These are phyloP conservation scores for Phialocephala sp. DNA, from an alignment of 2,329 filamentous ascomycete species.

Conservation along the genomic window DNA sequence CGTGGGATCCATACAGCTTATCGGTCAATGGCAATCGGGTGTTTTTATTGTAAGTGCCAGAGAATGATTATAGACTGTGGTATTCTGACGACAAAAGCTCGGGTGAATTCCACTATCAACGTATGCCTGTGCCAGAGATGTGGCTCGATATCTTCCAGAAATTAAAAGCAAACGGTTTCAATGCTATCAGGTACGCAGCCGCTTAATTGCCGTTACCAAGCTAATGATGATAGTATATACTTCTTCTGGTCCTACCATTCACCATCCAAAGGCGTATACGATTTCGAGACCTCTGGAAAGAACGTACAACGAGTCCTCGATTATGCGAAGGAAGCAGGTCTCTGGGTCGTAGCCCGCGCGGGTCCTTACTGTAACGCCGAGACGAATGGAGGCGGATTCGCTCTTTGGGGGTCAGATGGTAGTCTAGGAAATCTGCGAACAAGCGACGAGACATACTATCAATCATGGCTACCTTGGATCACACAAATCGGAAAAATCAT, in stretches of 20 bases:
- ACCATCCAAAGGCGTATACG: constrained; percentile 50
- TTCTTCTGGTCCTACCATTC: constrained; percentile 59
- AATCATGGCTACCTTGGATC: constrained; percentile 55
- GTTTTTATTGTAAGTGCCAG: constrained; percentile 48
- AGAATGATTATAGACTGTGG: not conserved
- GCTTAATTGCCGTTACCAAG: no score
- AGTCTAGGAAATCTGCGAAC: constrained; percentile 51
- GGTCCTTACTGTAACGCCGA: constrained; percentile 60
- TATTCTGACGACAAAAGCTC: constrained; percentile 29
- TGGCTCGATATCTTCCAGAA: constrained; percentile 62
- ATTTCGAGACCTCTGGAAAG: constrained; percentile 57
- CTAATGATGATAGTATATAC: constrained; percentile 45
- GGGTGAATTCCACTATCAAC: constrained; percentile 57
- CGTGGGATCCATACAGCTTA: constrained; percentile 59
- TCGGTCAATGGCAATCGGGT: constrained; percentile 54
- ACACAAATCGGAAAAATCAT: constrained; percentile 53
- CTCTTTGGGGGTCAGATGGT: constrained; percentile 53
- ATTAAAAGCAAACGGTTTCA: constrained; percentile 58
- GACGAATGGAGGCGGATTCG: constrained; percentile 53
- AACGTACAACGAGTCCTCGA: constrained; percentile 57
- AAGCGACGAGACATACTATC: constrained; percentile 50
- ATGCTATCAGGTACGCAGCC: constrained; percentile 49
- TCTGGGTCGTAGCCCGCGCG: constrained; percentile 56
- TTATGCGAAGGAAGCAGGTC: constrained; percentile 55
- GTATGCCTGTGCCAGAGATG: constrained; percentile 58